A percentile compares a stretch with the other conserved stretches of the same genome.
phyloP scores from a whole-genome alignment of 495 filamentous ascomycete species.

The Terfezia claveryi region DNA sequence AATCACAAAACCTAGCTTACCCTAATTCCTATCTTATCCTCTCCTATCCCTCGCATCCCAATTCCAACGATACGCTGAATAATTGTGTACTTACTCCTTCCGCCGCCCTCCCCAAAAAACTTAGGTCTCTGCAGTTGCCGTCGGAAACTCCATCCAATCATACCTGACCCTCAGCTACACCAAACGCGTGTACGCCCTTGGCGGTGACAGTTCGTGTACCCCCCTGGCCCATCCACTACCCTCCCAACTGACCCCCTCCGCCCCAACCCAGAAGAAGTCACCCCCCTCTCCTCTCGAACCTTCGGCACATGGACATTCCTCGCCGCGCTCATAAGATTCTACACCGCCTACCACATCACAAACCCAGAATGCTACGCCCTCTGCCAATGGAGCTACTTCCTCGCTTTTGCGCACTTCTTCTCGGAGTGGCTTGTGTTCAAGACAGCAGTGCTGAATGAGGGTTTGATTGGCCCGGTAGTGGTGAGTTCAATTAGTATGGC shows the following conservation, averaged over 20 bases:
- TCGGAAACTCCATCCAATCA: conserved; percentile 63
- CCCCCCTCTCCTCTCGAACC: conserved; percentile 51
- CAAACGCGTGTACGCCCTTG: conserved; percentile 47
- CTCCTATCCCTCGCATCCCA: too few relatives aligned
- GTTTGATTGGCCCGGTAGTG: conserved; percentile 48
- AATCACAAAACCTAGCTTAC: background rate
- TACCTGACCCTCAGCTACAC: conserved; percentile 54
- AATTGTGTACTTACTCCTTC: too few relatives aligned
- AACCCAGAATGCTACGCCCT: conserved; percentile 52
- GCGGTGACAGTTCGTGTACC: background rate
- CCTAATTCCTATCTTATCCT: too few relatives aligned
- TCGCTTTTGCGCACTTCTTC: conserved; percentile 62
- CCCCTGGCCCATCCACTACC: conserved; percentile 4
- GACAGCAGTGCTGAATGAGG: conserved; percentile 43
- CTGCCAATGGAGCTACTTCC: conserved; percentile 52
- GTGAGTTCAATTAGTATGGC: conserved; percentile 43
- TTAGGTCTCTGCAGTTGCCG: conserved; percentile 33
- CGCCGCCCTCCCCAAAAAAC: background rate
- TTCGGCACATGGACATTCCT: conserved; percentile 88
- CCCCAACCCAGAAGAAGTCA: conserved; percentile 23
- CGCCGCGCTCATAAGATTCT: conserved; percentile 50
- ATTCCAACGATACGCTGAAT: too few relatives aligned
- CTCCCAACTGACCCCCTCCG: background rate
- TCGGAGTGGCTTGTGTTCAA: conserved; percentile 59
- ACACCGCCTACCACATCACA: conserved; percentile 66